These are phyloP conservation scores for Aspergillus wentii DNA, from an alignment of 495 filamentous ascomycete species.

Conservation along the genomic window DNA sequence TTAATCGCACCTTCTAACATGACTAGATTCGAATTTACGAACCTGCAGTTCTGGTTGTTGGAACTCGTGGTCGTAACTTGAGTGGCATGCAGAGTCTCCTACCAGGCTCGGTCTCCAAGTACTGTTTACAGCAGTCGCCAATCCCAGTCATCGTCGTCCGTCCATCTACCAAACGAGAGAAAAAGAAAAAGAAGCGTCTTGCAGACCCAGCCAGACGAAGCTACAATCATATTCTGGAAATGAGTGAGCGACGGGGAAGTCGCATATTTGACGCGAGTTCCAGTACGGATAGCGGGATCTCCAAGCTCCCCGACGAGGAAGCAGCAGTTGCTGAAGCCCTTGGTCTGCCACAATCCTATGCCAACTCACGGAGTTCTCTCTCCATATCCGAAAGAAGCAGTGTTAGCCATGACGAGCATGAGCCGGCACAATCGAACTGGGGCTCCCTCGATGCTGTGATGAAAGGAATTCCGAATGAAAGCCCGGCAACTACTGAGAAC, in stretches of 20 bases:
- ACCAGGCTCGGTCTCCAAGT: conserved; percentile 90
- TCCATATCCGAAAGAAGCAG: conserved; percentile 43
- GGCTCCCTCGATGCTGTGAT: no score
- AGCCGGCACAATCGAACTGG: no score
- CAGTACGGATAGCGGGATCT: conserved; percentile 33
- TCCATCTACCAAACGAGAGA: conserved; percentile 81
- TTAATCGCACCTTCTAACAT: background rate
- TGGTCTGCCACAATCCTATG: conserved; percentile 49
- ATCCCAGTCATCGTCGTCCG: conserved; percentile 97
- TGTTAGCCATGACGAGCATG: no score
- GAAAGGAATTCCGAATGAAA: background rate
- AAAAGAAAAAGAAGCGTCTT: conserved; percentile 85
- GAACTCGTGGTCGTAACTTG: conserved; percentile 80
- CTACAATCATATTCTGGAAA: conserved; percentile 74
- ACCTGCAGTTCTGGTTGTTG: conserved; percentile 91
- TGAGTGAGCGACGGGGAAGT: conserved; percentile 50
- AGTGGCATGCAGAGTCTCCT: conserved; percentile 88
- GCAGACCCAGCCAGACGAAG: conserved; percentile 72
- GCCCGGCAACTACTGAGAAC: background rate
- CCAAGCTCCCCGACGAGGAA: conserved; percentile 54
- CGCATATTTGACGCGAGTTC: conserved; percentile 48
- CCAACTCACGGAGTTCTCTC: conserved; percentile 42
- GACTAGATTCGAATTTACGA: conserved; percentile 86
- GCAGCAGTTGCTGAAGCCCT: conserved; percentile 69
- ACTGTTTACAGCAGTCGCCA: conserved; percentile 91